A percentile compares a stretch with the other conserved stretches of the same genome.
These are phyloP conservation scores for Rhodotorula sp. DNA, from an alignment of 1,284 basidiomycete genomes.

Conservation along the genomic window DNA sequence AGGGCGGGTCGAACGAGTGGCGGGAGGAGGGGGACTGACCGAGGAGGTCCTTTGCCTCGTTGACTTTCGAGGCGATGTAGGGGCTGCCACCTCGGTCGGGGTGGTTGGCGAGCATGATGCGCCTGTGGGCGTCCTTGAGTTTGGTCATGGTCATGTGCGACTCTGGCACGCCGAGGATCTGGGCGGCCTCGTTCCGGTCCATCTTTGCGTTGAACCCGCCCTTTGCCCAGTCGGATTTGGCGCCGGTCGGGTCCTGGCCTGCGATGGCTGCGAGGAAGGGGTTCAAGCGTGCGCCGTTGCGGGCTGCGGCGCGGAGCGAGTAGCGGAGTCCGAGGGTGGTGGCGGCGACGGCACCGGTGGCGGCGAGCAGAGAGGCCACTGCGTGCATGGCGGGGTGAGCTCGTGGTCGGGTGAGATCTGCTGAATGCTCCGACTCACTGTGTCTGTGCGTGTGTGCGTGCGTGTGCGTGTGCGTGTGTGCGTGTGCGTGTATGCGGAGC, in stretches of 20 bases:
- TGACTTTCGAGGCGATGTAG: slow-evolving; percentile 96
- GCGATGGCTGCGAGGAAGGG: slow-evolving; percentile 41
- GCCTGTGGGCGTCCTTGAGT: slow-evolving; percentile 85
- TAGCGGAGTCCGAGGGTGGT: slow-evolving; percentile 36
- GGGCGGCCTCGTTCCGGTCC: slow-evolving; percentile 89
- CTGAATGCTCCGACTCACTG: no score
- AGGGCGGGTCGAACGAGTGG: background rate
- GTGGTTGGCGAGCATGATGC: slow-evolving; percentile 92
- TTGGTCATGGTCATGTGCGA: slow-evolving; percentile 65
- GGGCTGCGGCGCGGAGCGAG: slow-evolving; percentile 39
- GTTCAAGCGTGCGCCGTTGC: slow-evolving; percentile 40
- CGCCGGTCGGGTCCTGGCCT: slow-evolving; percentile 20
- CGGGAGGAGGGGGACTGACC: background rate
- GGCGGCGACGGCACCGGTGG: slow-evolving; percentile 35
- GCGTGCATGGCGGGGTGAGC: background rate
- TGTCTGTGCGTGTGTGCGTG: no score
- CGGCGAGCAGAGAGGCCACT: slow-evolving; percentile 34
- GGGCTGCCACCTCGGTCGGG: slow-evolving; percentile 94
- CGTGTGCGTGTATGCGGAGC: no score
- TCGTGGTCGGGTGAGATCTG: no score
- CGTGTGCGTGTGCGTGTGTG: no score
- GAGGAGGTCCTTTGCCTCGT: slow-evolving; percentile 62
- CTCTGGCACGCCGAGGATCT: slow-evolving; percentile 87
- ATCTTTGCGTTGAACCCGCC: slow-evolving; percentile 95
- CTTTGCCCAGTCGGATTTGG: slow-evolving; percentile 74